These are phyloP conservation scores for Cyclospora cayetanensis DNA, from an alignment of 169 alveolate genomes.

Conservation along the genomic window DNA sequence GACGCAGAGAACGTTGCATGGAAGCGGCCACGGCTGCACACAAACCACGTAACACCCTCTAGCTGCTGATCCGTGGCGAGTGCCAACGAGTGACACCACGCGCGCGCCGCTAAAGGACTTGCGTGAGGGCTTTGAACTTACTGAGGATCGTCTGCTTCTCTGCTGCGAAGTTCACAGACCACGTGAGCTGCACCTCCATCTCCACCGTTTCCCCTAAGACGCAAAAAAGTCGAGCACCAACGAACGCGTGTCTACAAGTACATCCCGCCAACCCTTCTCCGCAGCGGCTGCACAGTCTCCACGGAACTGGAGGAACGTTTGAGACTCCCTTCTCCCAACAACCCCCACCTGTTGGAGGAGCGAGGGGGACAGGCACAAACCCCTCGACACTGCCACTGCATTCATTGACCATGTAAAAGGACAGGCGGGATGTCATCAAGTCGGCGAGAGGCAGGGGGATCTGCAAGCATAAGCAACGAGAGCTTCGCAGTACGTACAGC, in stretches of 20 bases:
- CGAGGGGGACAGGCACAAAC: neutral
- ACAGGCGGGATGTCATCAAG: neutral
- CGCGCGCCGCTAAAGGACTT: no score
- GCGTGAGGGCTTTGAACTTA: neutral
- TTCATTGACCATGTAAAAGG: neutral
- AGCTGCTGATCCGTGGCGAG: neutral
- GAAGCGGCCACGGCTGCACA: constrained; percentile 79
- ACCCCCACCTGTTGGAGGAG: constrained; percentile 8
- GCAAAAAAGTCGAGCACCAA: no score
- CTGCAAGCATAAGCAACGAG: no score
- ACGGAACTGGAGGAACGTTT: no score
- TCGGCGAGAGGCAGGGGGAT: constrained; percentile 12
- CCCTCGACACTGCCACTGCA: neutral
- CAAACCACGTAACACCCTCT: neutral
- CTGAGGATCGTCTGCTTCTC: neutral
- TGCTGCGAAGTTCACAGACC: constrained; percentile 32
- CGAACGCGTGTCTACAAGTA: no score
- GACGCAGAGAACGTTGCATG: constrained; percentile 76
- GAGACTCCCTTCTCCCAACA: no score
- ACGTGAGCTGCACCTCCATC: neutral
- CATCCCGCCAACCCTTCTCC: neutral
- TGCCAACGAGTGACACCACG: no score
- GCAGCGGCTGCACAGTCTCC: no score
- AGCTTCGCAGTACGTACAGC: no score
- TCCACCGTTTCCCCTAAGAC: constrained; percentile 2